Evolutionary conservation across 1,139 yeast genomes (phyloP).

Genomic region (Kodamaea suecica): DNA sequence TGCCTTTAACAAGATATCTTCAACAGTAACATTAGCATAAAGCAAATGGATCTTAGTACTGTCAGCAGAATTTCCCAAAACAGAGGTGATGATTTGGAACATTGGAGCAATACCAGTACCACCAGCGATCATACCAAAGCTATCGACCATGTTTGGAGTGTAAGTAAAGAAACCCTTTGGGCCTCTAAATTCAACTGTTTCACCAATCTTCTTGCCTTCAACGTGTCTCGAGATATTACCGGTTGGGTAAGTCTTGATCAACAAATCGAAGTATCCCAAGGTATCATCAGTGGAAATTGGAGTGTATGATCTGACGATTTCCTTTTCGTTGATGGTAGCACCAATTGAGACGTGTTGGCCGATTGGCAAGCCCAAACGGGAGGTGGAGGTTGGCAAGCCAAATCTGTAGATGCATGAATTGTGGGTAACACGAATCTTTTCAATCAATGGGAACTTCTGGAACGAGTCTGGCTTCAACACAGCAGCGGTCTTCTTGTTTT

Average conservation of each 20-base stretch:
- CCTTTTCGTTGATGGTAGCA: conserved; percentile 75
- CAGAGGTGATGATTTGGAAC: conserved; percentile 82
- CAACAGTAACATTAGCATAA: conserved; percentile 76
- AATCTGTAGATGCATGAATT: conserved; percentile 85
- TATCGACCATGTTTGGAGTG: conserved; percentile 72
- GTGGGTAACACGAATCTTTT: conserved; percentile 74
- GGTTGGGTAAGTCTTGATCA: conserved; percentile 87
- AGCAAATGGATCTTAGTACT: conserved; percentile 67
- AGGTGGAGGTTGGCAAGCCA: conserved; percentile 73
- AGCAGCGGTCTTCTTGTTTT: conserved; percentile 41
- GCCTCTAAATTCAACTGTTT: conserved; percentile 58
- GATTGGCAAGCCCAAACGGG: conserved; percentile 83
- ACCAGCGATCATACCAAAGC: conserved; percentile 88
- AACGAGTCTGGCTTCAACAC: conserved; percentile 65
- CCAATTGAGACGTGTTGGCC: conserved; percentile 89
- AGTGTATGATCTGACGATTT: conserved; percentile 86
- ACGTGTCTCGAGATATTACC: conserved; percentile 85
- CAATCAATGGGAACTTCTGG: conserved; percentile 78
- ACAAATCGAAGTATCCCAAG: conserved; percentile 82
- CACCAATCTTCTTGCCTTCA: conserved; percentile 55
- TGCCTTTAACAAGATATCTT: conserved; percentile 74
- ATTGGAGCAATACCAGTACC: conserved; percentile 94
- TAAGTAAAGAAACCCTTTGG: conserved; percentile 93
- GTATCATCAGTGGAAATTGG: conserved; percentile 87
- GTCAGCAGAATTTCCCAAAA: conserved; percentile 72